phyloP scores from a whole-genome alignment of 208 protist genomes.

The Wallacemonas collosoma region DNA sequence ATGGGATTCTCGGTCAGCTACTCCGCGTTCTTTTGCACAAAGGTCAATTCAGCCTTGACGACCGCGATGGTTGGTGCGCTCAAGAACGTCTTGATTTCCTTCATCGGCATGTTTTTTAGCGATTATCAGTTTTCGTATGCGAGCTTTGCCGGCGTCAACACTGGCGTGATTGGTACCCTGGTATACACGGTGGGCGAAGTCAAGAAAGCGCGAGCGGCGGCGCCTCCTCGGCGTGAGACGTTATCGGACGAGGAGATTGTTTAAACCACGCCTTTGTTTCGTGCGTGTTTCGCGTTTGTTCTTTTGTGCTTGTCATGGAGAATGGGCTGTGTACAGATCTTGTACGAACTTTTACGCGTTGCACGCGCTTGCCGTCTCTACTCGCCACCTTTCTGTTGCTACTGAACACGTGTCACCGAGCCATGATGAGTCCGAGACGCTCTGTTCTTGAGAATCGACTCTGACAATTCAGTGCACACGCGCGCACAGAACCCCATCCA shows the following conservation, averaged over 20 bases:
- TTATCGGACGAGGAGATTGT: slow-evolving; percentile 1
- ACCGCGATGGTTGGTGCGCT: slow-evolving; percentile 67
- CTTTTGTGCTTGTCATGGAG: not conserved
- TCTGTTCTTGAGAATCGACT: no score
- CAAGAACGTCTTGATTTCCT: slow-evolving; percentile 61
- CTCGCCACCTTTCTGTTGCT: no score
- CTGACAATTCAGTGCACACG: no score
- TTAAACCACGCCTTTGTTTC: not conserved
- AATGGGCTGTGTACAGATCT: no score
- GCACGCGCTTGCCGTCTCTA: no score
- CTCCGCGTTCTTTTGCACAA: slow-evolving; percentile 72
- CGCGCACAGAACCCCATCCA: no score
- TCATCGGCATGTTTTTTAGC: slow-evolving; percentile 54
- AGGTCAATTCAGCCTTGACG: slow-evolving; percentile 77
- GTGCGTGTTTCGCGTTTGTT: slow-evolving; percentile 9
- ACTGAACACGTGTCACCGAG: no score
- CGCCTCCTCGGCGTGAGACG: not conserved
- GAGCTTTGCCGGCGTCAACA: slow-evolving; percentile 43
- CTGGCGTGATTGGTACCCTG: slow-evolving; percentile 42
- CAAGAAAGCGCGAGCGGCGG: slow-evolving; percentile 15
- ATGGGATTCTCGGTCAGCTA: slow-evolving; percentile 77
- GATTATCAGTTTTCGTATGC: slow-evolving; percentile 40
- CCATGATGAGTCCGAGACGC: no score
- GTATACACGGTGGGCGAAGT: slow-evolving; percentile 46
- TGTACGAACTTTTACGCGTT: no score